These are phyloP conservation scores for Thielaviopsis populi DNA, from an alignment of 2,329 filamentous ascomycete species.

Conservation along the genomic window DNA sequence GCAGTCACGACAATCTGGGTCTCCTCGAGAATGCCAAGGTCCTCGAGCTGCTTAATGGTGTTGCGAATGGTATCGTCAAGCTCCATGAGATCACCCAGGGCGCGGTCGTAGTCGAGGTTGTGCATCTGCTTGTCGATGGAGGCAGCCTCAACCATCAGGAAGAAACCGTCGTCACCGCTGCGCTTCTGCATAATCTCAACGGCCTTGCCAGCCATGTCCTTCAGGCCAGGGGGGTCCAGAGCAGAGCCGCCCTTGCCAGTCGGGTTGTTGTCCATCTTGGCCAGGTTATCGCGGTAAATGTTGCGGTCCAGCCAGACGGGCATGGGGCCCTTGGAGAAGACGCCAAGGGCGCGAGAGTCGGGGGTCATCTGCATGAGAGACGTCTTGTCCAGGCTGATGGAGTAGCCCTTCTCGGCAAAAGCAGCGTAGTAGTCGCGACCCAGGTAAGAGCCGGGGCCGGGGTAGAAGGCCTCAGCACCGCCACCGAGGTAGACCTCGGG, in stretches of 20 bases:
- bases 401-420: slow-evolving; percentile 59
- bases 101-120: slow-evolving; percentile 67
- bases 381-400: slow-evolving; percentile 59
- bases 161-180: slow-evolving; percentile 58
- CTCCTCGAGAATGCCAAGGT: slow-evolving; percentile 51
- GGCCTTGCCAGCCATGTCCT: slow-evolving; percentile 81
- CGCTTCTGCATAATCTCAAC: slow-evolving; percentile 59
- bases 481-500: slow-evolving; percentile 73
- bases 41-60: slow-evolving; percentile 53
- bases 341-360: slow-evolving; percentile 52
- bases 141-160: slow-evolving; percentile 76
- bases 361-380: slow-evolving; percentile 43
- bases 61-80: slow-evolving; percentile 70
- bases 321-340: slow-evolving; percentile 62
- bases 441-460: slow-evolving; percentile 47
- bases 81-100: slow-evolving; percentile 70
- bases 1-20: slow-evolving; percentile 69
- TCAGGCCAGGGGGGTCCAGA: slow-evolving; percentile 64
- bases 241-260: slow-evolving; percentile 48
- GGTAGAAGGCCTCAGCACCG: slow-evolving; percentile 66
- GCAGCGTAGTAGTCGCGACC: slow-evolving; percentile 66
- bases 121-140: slow-evolving; percentile 90
- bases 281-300: slow-evolving; percentile 57
- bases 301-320: slow-evolving; percentile 81
- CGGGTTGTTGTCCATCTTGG: slow-evolving; percentile 51